Evolutionary conservation across 306 rosid species (phyloP), one percentile per base, ranked within the genome.

Genomic region (Trifolium pratense): DNA sequence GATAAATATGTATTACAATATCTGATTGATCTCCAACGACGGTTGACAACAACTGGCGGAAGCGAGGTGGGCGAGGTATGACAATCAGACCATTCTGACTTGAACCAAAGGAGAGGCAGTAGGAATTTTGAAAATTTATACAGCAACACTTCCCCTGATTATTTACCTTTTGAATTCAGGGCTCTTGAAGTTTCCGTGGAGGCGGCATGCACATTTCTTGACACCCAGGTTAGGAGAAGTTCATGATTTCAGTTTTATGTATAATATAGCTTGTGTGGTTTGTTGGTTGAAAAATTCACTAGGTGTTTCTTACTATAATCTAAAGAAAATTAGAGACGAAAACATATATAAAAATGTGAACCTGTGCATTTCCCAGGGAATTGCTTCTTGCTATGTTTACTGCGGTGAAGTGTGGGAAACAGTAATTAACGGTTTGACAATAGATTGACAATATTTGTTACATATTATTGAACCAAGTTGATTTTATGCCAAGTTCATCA

Each of bases 151-250:
- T 95, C 97, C 57, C 96, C 97, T 52, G 99, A 91, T 80, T 91
- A 95, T 87, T 83, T 95, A 73, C 99, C 99, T 70, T 95, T 95
- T 59, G 99, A 95, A 83, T 95, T 95, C 74, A 80, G 99, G 73
- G 99, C 97, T 63, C 92, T 95, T 65, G 99, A 95, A 90, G 97
- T 95, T 95, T 90, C 87, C 99, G 91, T 58, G n/a, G n/a, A n/a
- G n/a, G n/a, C n/a, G n/a, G n/a, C n/a, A n/a, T n/a, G n/a, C n/a
- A n/a, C n/a, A n/a, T n/a, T n/a, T n/a, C n/a, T n/a, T n/a, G 99
- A 95, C 81, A 84, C 96, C 80, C 97, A 91, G 96, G 99, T 95
- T 82, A 46, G 92, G 83, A 15, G 40, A 72, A 63, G 66, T 81
- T 18, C 78, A 58, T 55, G 51, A 70, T 71, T 71, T 55, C 60